phyloP scores from a whole-genome alignment of 192 early-diverging fungal genomes.

The Chytriomyces confervae region DNA sequence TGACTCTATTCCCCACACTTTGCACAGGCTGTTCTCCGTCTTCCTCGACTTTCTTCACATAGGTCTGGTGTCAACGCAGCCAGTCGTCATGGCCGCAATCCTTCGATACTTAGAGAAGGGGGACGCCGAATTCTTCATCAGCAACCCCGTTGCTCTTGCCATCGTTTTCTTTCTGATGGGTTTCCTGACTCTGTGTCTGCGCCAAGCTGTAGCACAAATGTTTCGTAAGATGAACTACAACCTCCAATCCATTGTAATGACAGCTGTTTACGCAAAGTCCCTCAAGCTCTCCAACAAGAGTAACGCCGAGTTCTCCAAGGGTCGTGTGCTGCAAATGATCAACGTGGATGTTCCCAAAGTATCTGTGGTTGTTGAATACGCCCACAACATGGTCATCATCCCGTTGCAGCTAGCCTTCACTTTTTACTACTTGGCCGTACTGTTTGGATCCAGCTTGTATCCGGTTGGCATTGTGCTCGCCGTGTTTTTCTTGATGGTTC shows the following conservation, averaged over 20 bases:
- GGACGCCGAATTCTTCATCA: constrained; percentile 15
- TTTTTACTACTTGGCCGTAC: constrained; percentile 30
- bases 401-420: constrained; percentile 40
- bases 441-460: constrained; percentile 40
- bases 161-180: constrained; percentile 25
- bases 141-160: neutral
- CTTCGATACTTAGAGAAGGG: neutral
- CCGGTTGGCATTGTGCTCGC: constrained; percentile 37
- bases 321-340: constrained; percentile 43
- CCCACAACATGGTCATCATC: constrained; percentile 2
- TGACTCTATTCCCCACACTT: too few species aligned
- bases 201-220: constrained; percentile 22
- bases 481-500: constrained; percentile 23
- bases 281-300: constrained; percentile 30
- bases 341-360: constrained; percentile 43
- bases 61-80: constrained; percentile 7
- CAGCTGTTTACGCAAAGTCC: constrained; percentile 44
- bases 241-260: constrained; percentile 30
- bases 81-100: constrained; percentile 21
- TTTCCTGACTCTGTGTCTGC: neutral
- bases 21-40: neutral
- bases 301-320: constrained; percentile 40
- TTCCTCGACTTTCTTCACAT: neutral
- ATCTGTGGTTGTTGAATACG: constrained; percentile 14
- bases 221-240: constrained; percentile 21